A percentile compares a stretch with the other conserved stretches of the same genome.
These are phyloP conservation scores for Amanita polypyramis DNA, from an alignment of 768 basidiomycete genomes.

Conservation along the genomic window DNA sequence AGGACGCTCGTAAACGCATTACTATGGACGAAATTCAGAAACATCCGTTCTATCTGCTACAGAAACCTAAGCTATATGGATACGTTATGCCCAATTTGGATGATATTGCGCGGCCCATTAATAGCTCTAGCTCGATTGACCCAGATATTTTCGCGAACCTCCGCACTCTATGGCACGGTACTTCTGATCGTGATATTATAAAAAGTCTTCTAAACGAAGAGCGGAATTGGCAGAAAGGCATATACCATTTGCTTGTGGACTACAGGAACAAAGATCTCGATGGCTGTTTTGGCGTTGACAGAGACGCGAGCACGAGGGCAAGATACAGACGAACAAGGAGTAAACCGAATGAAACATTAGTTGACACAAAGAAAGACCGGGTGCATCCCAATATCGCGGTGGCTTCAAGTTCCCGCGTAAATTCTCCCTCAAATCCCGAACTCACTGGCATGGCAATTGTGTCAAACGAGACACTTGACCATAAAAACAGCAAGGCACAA, in stretches of 20 bases:
- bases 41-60: conserved; percentile 70
- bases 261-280: conserved; percentile 73
- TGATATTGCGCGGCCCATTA: conserved; percentile 61
- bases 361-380: not conserved
- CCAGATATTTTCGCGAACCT: conserved; percentile 85
- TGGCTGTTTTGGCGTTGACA: conserved; percentile 19
- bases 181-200: conserved; percentile 63
- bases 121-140: conserved; percentile 60
- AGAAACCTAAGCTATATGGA: conserved; percentile 32
- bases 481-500: not conserved
- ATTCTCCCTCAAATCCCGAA: too few relatives aligned
- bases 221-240: conserved; percentile 91
- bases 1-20: conserved; percentile 65
- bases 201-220: conserved; percentile 53
- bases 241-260: conserved; percentile 82
- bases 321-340: not conserved
- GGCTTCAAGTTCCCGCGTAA: not conserved
- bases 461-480: too few relatives aligned
- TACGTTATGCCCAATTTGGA: conserved; percentile 48
- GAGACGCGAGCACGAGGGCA: not conserved
- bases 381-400: not conserved
- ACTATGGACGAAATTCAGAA: conserved; percentile 70
- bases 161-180: conserved; percentile 84
- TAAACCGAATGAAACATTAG: not conserved
- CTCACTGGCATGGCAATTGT: too few relatives aligned